Base-by-base conservation (phyloP, 208 protist species). In the Phytomonas sp. region DNA sequence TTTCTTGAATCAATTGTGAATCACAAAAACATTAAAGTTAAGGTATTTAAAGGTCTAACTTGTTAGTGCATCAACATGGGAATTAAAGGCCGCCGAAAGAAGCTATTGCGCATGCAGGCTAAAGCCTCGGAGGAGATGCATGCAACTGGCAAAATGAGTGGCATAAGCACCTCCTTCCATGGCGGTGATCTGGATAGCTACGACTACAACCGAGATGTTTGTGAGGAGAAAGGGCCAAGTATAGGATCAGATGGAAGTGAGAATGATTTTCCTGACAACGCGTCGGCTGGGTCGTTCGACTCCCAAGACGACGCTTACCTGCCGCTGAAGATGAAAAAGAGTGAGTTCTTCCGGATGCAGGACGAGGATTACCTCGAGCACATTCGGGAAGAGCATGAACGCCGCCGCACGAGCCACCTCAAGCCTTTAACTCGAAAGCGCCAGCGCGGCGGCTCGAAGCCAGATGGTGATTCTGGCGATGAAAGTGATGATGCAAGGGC, bases 361-460 rank as follows among this genome's bases (percentile, higher is more conserved):
- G 90, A 96, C 65, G 70, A 80, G 76, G 82, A 89, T 28, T 89
- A 92, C 64, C 76, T 96, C 26, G 90, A 96, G 23, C 77, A 82
- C 53, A 74, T 91, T 63, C 80, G 80, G 34, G 87, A 96, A 62
- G 84, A 96, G 68, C 90, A 93, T 66, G 70, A 70, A 36, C 70
- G 73, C 26, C 87, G 89, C 23, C 79, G 81, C 13, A 73, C 63
- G 3, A 81, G 70, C 59, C 82, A 87, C 62, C 60, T 86, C 20
- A 71, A 40, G 46, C 30, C 36, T 8, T 8, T 60, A 68, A 20
- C 13, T 5, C 37, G 46, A 11, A 31, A 51, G 56, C 72, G 74
- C 0, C 66, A 76, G 53, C 73, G 77, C 56, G 37, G 66, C 40
- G 59, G 73, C 56, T 56, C 60, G 11, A 66, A 36, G 6, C 3